Evolutionary conservation across 345 rosid genomes (phyloP).

Genomic region (Gossypium australe): DNA sequence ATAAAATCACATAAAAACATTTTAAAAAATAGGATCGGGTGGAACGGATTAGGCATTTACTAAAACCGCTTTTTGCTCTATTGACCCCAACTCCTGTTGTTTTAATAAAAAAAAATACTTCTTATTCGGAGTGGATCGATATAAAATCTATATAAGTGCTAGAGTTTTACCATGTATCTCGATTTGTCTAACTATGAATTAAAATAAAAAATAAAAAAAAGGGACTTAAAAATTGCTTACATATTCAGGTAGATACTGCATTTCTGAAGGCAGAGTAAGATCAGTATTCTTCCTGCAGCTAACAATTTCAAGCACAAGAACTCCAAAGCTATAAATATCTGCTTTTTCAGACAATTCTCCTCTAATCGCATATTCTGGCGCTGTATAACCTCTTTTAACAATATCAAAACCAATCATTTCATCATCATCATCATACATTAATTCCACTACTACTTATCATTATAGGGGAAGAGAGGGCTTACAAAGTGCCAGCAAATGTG

Average conservation of each 20-base stretch:
- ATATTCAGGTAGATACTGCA: conserved; percentile 71
- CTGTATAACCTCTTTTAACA: conserved; percentile 49
- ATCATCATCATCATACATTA: neutral
- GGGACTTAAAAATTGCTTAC: conserved; percentile 19
- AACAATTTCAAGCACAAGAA: conserved; percentile 57
- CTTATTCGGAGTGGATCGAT: neutral
- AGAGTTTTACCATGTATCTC: neutral
- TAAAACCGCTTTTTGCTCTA: too few species aligned
- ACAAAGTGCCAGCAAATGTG: conserved; percentile 65
- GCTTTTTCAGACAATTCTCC: conserved; percentile 70
- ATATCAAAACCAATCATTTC: neutral
- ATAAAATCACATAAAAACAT: too few species aligned
- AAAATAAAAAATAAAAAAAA: neutral
- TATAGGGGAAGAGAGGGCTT: conserved; percentile 17
- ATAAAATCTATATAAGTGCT: neutral
- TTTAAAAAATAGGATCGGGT: too few species aligned
- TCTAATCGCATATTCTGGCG: conserved; percentile 66
- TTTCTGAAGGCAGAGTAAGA: conserved; percentile 47
- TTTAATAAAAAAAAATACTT: neutral
- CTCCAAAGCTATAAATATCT: conserved; percentile 69
- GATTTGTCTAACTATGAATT: neutral
- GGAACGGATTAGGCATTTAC: too few species aligned
- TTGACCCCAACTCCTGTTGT: neutral
- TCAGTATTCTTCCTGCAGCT: conserved; percentile 60
- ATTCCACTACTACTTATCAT: neutral